Percentiles rank a stretch among this genome's conserved stretches.
phyloP scores from a whole-genome alignment of 2,329 filamentous ascomycete species.

The Cyanodermella asteris region DNA sequence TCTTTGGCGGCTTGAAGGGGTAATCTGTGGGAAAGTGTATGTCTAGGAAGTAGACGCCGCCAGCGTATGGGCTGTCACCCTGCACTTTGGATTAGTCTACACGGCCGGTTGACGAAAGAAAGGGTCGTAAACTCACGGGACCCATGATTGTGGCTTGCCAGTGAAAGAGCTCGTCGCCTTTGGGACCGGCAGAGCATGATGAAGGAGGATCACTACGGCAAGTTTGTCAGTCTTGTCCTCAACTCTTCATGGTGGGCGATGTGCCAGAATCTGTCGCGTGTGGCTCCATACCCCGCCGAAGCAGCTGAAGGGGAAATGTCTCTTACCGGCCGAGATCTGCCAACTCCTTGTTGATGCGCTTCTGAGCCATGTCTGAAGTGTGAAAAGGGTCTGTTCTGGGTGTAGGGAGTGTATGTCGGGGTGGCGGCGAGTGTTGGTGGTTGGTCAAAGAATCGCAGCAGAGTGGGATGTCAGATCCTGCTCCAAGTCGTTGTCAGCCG shows the following conservation, averaged over 20 bases:
- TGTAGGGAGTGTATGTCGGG: no score
- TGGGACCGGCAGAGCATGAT: conserved; percentile 91
- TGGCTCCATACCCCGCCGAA: no score
- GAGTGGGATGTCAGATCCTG: no score
- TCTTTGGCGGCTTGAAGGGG: conserved; percentile 98
- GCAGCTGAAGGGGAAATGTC: conserved; percentile 2
- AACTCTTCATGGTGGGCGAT: no score
- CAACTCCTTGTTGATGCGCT: conserved; percentile 32
- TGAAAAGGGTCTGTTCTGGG: no score
- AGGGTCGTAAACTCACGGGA: conserved; percentile 46
- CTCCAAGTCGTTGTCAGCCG: no score
- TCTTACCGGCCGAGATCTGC: conserved; percentile 29
- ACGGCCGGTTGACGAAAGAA: conserved; percentile 7
- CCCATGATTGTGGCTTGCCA: conserved; percentile 99
- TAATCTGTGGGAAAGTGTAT: conserved; percentile 99
- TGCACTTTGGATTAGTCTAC: no score
- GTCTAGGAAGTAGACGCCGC: conserved; percentile 94
- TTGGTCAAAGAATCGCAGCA: no score
- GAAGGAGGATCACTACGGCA: conserved; percentile 73
- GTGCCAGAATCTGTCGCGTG: no score
- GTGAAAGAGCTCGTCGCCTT: conserved; percentile 97
- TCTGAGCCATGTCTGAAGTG: conserved; percentile 29
- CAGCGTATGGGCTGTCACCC: conserved; percentile 92
- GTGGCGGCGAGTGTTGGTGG: no score
- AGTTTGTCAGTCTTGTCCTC: conserved; percentile 1